Evolutionary conservation across 2,329 filamentous ascomycete species (phyloP), one percentile per base, ranked within the genome.

Genomic region (Aspergillus aculeatinus): DNA sequence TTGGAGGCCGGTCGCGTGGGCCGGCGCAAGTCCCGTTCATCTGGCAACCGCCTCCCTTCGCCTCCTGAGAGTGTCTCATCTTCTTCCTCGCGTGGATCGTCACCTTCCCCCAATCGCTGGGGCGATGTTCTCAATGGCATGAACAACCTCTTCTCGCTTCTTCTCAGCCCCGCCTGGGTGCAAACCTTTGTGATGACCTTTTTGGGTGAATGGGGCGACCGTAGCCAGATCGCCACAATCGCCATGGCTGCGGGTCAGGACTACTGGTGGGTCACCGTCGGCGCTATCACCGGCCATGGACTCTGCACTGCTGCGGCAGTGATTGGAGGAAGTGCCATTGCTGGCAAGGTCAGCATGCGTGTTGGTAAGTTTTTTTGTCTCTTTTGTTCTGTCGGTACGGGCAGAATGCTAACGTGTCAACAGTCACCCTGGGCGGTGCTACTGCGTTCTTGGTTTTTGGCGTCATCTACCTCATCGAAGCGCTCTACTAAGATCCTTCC

Each of bases 141-240:
- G 25, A 87, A 88, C 74, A 99, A 99, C 70, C 85, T 99, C 4
- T 86, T 92, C 63, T 92, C 91, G 11, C 82, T 99, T 6, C 84
- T 99, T 4, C 83, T 99, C 44, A 96, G 91, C 76, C 95, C 95
- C 1, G 95, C 93, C 0, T 99, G 95, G 95, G 95, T 99, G 14
- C 94, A 98, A 78, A 99, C 95, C 0, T 99, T 99, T 73, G 86
- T 96, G 68, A 99, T 99, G 95, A 99, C 95, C 2, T 99, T 99
- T 79, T 80, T 99, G 31, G 95, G 95, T 47, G 95, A 99, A 76
- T 99, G 95, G 95, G 95, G 95, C 59, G 95, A 99, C 72, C 87
- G 95, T 67, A 96, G 91, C 74, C 95, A 99, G 79, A 98, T 99
- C 70, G 95, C 95, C 23, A 99, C 95, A 0, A 96, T 99, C 72